Conservation (phyloP, 768 basidiomycete genomes). For the Phanerochaete sordida region DNA sequence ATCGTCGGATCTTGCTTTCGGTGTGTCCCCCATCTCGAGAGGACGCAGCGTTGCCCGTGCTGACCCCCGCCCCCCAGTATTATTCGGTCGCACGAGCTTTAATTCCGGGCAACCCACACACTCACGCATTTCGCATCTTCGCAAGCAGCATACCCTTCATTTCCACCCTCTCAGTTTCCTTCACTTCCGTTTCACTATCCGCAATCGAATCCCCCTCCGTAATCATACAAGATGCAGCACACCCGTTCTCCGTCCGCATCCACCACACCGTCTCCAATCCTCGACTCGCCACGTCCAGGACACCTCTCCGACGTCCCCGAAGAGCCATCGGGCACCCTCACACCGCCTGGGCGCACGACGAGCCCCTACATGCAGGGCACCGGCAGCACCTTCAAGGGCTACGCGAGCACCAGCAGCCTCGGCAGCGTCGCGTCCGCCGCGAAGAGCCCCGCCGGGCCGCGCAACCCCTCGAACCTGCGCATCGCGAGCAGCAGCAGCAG, state of each 20-base stretch:
- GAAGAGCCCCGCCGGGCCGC: slow-evolving; percentile 20
- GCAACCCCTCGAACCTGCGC: slow-evolving; percentile 16
- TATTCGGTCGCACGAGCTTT: background rate
- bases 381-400: slow-evolving; percentile 33
- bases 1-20: background rate
- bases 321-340: slow-evolving; percentile 18
- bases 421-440: slow-evolving; percentile 21
- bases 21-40: background rate
- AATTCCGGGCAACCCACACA: background rate
- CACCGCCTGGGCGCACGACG: background rate
- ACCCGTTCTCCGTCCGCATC: background rate
- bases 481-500: background rate
- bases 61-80: background rate
- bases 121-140: background rate
- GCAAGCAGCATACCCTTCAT: background rate
- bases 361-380: slow-evolving; percentile 35
- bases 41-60: background rate
- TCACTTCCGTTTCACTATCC: background rate
- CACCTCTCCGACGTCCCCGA: slow-evolving; percentile 31
- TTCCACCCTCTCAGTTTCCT: background rate
- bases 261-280: background rate
- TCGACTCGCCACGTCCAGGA: slow-evolving; percentile 20
- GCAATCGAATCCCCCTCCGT: background rate
- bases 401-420: slow-evolving; percentile 27
- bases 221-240: background rate